These are phyloP conservation scores for Purshia tridentata DNA, from an alignment of 306 rosid species.

Conservation along the genomic window DNA sequence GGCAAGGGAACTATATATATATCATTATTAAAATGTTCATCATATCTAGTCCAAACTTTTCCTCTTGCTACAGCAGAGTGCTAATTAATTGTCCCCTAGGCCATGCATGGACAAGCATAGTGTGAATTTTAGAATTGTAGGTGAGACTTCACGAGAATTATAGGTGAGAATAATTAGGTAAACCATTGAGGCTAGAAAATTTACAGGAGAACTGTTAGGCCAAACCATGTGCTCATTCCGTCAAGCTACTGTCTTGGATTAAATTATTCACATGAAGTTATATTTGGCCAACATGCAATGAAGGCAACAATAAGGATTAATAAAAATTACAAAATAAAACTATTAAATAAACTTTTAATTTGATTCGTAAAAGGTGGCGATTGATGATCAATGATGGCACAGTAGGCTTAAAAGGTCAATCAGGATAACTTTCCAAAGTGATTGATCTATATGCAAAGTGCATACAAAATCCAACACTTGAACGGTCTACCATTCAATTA, in stretches of 20 bases:
- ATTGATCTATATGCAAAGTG: neutral
- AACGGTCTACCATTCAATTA: neutral
- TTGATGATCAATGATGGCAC: neutral
- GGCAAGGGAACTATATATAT: neutral
- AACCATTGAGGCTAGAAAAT: slow-evolving; percentile 1
- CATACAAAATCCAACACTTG: too few relatives aligned
- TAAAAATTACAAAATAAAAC: neutral
- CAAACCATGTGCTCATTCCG: neutral
- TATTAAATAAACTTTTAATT: neutral
- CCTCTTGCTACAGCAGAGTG: neutral
- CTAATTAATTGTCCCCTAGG: neutral
- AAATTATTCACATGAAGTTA: neutral
- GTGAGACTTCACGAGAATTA: slow-evolving; percentile 14
- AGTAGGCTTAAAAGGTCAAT: neutral
- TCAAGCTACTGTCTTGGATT: neutral
- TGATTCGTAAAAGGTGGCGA: slow-evolving; percentile 16
- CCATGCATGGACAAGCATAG: neutral
- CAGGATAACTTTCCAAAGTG: neutral
- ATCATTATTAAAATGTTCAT: neutral
- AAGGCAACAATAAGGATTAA: neutral
- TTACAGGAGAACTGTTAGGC: neutral
- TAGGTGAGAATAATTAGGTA: slow-evolving; percentile 16
- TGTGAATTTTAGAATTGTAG: slow-evolving; percentile 12
- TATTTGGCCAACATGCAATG: neutral
- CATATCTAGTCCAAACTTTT: neutral